phyloP scores from a whole-genome alignment of 768 basidiomycete species.

The Boletus tylopilopsis region DNA sequence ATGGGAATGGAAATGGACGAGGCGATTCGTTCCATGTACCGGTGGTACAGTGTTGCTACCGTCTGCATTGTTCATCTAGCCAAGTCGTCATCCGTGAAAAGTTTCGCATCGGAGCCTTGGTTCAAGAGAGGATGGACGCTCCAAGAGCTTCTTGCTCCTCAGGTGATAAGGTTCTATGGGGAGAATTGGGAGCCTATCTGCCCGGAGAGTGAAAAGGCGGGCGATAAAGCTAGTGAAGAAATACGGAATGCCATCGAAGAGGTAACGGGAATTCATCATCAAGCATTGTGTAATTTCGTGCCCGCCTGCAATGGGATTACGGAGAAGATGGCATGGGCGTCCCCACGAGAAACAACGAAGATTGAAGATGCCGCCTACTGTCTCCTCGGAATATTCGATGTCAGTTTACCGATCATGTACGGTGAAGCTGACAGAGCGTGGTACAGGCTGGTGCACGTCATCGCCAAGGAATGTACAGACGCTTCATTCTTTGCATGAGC shows the following conservation, averaged over 20 bases:
- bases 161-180: constrained; percentile 10
- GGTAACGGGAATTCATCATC: constrained; percentile 9
- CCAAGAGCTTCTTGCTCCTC: constrained; percentile 13
- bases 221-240: constrained; percentile 3
- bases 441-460: constrained; percentile 23
- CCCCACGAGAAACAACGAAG: constrained; percentile 21
- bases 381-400: constrained; percentile 24
- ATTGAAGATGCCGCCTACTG: constrained; percentile 26
- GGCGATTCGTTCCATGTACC: constrained; percentile 17
- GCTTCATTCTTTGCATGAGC: constrained; percentile 26
- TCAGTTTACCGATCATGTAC: constrained; percentile 15
- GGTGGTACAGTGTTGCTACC: constrained; percentile 13
- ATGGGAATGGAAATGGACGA: constrained; percentile 18
- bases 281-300: constrained; percentile 7
- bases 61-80: constrained; percentile 16
- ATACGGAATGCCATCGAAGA: constrained; percentile 3
- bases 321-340: constrained; percentile 22
- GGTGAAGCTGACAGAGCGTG: constrained; percentile 23
- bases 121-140: constrained; percentile 14
- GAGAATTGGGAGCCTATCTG: constrained; percentile 7
- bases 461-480: constrained; percentile 19
- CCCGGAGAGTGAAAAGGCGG: background rate
- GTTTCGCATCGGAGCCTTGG: constrained; percentile 1
- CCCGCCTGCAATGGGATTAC: constrained; percentile 13
- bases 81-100: background rate